Evolutionary conservation across 345 rosid genomes (phyloP), one percentile per base, ranked within the genome.

Genomic region (Syzygium jambos): DNA sequence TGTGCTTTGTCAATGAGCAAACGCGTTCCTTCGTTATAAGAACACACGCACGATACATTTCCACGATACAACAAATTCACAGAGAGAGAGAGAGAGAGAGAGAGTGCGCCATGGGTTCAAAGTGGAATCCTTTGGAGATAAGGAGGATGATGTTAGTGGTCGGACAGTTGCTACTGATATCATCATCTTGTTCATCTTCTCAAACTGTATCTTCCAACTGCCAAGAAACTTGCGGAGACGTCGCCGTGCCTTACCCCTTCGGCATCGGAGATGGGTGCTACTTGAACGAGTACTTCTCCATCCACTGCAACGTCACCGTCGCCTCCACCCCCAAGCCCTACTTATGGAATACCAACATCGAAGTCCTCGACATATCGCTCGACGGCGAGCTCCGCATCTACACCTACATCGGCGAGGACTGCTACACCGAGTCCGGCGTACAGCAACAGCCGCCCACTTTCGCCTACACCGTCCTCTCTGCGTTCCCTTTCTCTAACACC

Each of bases 351-450:
- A 19, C 88, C 51, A 5, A 10, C 17, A 16, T 87, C 38, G 52
- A 51, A 29, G 83, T 89, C 85, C 61, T 84, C 77, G 3, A 51
- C 65, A 84, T 91, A 78, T 78, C 89, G 17, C 65, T 55, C 23
- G 85, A 86, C 6, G 92, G 90, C 11, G 29, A 91, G 43, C 51
- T 91, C 78, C 51, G 38, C 22, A 23, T 89, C 34, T 14, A 38
- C 46, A 4, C 14, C 38, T 7, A 0, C 22, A 3, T 65, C 4
- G 86, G 65, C 11, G 4, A 2, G 0, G 85, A 86, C 53, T 91
- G 90, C 78, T 91, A 87, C 84, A 19, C 14, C 21, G 11, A 23
- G 10, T 0, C 85, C 6, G 92, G 89, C 0, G 7, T 1, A 5
- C 22, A 4, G 11, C 17, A 29, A 10, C 3, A 5, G n/a, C 14